Base-by-base conservation (phyloP, 768 basidiomycete genomes). In the Hygrophoropsis aurantiaca region DNA sequence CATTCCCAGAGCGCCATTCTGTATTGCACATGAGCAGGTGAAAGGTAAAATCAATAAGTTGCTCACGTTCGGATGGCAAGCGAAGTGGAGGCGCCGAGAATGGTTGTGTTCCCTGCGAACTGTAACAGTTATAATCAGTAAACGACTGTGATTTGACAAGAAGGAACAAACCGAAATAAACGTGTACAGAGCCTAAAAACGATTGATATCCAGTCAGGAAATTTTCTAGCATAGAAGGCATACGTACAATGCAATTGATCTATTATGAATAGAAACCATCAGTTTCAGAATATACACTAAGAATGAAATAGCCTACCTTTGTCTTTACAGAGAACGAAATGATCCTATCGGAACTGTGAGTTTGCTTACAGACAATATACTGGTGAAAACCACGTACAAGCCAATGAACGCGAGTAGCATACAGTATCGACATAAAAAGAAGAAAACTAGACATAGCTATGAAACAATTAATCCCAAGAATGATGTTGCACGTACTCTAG, bases 1-100 rank as follows among this genome's bases (percentile, higher is more conserved):
- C 83, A 77, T 45, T 86, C 78, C 86, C 85, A 89, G 20, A 89
- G 71, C 9, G 85, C 85, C 39, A 87, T 74, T 4, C 83, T 87
- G 46, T 20, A 44, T 60, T 68, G 53, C n/a, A n/a, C 52, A 57
- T 60, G 58, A 42, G 50, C 33, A n/a, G 51, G 39, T 21, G 57
- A 16, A 44, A 45, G 40, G 59, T 16, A 57, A 56, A 27, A 56
- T 20, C 43, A 36, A 5, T 21, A 27, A 21, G 35, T 19, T 23
- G 45, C 51, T 33, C 58, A 85, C 84, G 84, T 85, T 61, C 85
- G 73, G 41, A 86, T 71, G 81, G 85, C 83, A 33, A 87, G 70
- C 23, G 81, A 84, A 1, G 82, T 85, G 13, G 82, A 82, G 8
- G 81, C 79, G 50, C 76, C 75, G n/a, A 82, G 70, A 32, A 85